Evolutionary conservation across 2,329 filamentous ascomycete genomes (phyloP).

Genomic region (Rutstroemia sydowiana): DNA sequence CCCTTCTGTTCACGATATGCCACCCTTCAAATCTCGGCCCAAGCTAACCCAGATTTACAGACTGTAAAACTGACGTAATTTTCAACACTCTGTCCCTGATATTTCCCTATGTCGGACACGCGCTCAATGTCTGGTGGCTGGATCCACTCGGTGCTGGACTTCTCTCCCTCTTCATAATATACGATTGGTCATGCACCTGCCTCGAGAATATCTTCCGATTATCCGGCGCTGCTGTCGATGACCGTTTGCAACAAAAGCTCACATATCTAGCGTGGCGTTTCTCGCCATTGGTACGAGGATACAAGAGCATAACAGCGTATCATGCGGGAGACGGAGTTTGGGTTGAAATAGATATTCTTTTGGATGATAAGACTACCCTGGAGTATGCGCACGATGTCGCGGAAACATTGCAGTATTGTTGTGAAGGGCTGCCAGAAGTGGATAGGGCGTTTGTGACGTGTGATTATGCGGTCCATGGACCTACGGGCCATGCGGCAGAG

Average conservation of each 20-base stretch:
- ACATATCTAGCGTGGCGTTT: slow-evolving; percentile 50
- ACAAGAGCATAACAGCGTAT: slow-evolving; percentile 46
- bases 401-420: slow-evolving; percentile 54
- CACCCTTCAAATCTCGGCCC: not conserved
- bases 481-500: slow-evolving; percentile 20
- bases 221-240: slow-evolving; percentile 45
- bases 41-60: slow-evolving; percentile 21
- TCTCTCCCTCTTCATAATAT: slow-evolving; percentile 58
- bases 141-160: slow-evolving; percentile 51
- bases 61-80: slow-evolving; percentile 54
- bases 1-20: not conserved
- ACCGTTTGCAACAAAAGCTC: slow-evolving; percentile 43
- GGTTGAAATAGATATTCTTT: slow-evolving; percentile 51
- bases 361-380: slow-evolving; percentile 43
- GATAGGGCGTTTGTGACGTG: slow-evolving; percentile 32
- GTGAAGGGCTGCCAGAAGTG: slow-evolving; percentile 37
- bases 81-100: slow-evolving; percentile 54
- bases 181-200: slow-evolving; percentile 56
- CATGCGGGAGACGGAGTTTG: slow-evolving; percentile 54
- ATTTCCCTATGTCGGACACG: slow-evolving; percentile 51
- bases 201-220: slow-evolving; percentile 50
- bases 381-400: slow-evolving; percentile 47
- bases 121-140: slow-evolving; percentile 54
- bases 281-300: slow-evolving; percentile 40
- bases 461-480: slow-evolving; percentile 28